Conservation (phyloP, 1,284 basidiomycete genomes). For the Heliocybe sulcata region DNA sequence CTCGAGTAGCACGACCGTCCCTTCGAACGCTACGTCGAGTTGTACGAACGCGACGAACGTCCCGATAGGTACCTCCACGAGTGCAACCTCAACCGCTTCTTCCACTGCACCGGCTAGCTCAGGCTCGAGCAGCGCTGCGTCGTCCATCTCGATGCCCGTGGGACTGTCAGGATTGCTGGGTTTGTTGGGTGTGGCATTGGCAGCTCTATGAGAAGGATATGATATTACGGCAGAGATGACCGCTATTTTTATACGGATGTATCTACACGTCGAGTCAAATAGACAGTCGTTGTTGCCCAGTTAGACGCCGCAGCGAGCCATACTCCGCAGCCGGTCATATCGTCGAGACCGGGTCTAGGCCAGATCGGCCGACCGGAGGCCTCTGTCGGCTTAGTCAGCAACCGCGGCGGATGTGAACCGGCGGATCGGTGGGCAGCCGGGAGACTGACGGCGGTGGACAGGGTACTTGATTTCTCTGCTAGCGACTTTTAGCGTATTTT, state of each 20-base stretch:
- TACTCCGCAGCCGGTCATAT: too few species aligned
- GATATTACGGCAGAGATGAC: background rate
- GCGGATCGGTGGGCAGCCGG: background rate
- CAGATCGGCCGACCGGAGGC: background rate
- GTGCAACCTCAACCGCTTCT: background rate
- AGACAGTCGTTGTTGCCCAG: background rate
- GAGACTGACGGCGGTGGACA: background rate
- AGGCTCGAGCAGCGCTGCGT: background rate
- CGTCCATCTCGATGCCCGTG: background rate
- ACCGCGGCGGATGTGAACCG: background rate
- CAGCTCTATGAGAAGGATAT: background rate
- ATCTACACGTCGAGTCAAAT: background rate
- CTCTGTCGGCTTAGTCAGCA: background rate
- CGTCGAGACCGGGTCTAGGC: too few species aligned
- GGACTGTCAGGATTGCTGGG: background rate
- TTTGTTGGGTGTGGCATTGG: background rate
- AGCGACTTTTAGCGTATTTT: background rate
- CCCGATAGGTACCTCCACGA: background rate
- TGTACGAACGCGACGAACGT: slow-evolving; percentile 22
- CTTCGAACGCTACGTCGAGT: slow-evolving; percentile 14
- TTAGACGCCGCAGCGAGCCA: too few species aligned
- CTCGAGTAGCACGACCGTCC: slow-evolving; percentile 35
- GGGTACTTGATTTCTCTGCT: background rate
- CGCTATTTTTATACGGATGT: background rate
- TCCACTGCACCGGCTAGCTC: background rate